phyloP scores from a whole-genome alignment of 1,284 basidiomycete species.

The Ceratobasidium sp. region DNA sequence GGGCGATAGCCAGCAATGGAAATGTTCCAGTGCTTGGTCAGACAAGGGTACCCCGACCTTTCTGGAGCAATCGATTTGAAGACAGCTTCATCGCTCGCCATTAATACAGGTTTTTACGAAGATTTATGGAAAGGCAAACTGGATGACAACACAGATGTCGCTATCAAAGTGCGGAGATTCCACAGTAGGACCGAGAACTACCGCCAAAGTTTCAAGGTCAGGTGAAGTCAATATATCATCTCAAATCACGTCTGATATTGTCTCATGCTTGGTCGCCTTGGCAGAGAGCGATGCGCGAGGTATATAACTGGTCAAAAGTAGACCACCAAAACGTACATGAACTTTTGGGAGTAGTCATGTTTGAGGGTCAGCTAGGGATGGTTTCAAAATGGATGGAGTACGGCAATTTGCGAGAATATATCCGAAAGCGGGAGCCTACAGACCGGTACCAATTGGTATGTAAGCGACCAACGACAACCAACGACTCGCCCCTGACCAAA shows the following conservation, averaged over 20 bases:
- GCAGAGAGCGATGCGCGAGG: neutral
- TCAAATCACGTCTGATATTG: neutral
- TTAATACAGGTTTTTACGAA: too few relatives aligned
- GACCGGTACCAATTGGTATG: neutral
- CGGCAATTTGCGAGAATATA: neutral
- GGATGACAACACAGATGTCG: neutral
- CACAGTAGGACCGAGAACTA: neutral
- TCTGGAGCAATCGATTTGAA: too few relatives aligned
- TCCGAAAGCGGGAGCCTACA: neutral
- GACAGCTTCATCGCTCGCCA: too few relatives aligned
- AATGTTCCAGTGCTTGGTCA: too few relatives aligned
- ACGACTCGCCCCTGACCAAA: too few relatives aligned
- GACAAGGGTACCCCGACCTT: too few relatives aligned
- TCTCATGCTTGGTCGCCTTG: neutral
- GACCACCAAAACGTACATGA: neutral
- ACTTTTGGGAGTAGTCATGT: neutral
- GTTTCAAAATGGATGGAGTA: too few relatives aligned
- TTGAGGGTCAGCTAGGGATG: neutral
- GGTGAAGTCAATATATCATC: neutral
- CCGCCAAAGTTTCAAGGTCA: too few relatives aligned
- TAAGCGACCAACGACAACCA: too few relatives aligned
- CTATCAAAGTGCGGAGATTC: neutral
- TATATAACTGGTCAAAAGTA: too few relatives aligned
- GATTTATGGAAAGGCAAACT: neutral
- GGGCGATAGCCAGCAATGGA: too few relatives aligned